Conservation (phyloP, 2,329 filamentous ascomycete genomes). For the Phoma sp. region DNA sequence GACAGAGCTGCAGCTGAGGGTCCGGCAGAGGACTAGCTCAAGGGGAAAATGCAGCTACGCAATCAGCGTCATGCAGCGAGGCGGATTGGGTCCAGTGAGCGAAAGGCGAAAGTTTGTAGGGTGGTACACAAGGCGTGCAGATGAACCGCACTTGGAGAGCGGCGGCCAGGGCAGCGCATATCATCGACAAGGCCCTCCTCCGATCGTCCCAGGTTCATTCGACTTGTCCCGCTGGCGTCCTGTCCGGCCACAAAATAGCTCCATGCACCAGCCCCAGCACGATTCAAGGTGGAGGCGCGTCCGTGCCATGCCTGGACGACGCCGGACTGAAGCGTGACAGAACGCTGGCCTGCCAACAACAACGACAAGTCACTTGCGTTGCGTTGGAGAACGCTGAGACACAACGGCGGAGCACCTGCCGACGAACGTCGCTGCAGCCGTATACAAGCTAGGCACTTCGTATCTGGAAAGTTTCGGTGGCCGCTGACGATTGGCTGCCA, state of each 20-base stretch:
- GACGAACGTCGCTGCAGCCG: background rate
- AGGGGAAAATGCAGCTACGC: conserved; percentile 16
- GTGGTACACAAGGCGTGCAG: background rate
- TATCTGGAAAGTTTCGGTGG: background rate
- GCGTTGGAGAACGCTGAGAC: background rate
- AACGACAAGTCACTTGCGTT: background rate
- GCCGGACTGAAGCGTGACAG: conserved; percentile 1
- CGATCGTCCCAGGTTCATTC: conserved; percentile 17
- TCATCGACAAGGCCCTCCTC: conserved; percentile 10
- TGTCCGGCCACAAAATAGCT: conserved; percentile 12
- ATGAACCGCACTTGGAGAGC: background rate
- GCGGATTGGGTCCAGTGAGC: background rate
- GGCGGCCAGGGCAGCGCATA: conserved; percentile 1
- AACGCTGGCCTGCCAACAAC: background rate
- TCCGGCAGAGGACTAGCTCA: conserved; percentile 16
- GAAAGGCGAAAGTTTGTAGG: background rate
- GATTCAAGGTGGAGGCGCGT: background rate
- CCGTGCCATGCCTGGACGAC: conserved; percentile 14
- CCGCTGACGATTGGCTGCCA: background rate
- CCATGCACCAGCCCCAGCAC: conserved; percentile 4
- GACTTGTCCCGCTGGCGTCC: conserved; percentile 18
- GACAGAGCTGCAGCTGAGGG: conserved; percentile 5
- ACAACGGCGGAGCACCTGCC: background rate
- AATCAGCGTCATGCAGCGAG: conserved; percentile 8
- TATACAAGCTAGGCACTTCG: background rate